phyloP scores from a whole-genome alignment of 331 rosid genomes.

The Quercus tomentella region DNA sequence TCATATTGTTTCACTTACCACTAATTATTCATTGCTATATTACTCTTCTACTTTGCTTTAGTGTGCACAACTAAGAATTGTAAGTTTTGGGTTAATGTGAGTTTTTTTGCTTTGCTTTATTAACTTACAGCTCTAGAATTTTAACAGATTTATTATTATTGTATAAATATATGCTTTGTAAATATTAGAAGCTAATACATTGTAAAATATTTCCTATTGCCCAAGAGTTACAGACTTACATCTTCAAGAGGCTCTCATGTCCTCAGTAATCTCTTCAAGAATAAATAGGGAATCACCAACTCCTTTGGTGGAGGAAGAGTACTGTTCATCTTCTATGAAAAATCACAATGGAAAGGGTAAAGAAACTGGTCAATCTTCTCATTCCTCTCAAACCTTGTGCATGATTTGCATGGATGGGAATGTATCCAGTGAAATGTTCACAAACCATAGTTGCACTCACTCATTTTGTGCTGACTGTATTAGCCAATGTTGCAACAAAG shows the following conservation, averaged over 20 bases:
- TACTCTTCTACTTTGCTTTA: no score
- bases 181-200: no score
- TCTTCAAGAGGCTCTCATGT: slow-evolving; percentile 43
- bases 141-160: no score
- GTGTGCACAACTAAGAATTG: no score
- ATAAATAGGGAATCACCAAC: not conserved
- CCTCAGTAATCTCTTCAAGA: slow-evolving; percentile 21
- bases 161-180: no score
- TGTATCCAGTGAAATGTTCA: slow-evolving; percentile 33
- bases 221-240: slow-evolving; percentile 9
- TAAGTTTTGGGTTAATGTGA: no score
- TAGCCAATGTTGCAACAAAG: slow-evolving; percentile 30
- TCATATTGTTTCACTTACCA: no score
- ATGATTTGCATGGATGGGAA: slow-evolving; percentile 53
- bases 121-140: no score
- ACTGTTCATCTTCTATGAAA: not conserved
- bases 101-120: no score
- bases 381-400: slow-evolving; percentile 29
- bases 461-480: slow-evolving; percentile 44
- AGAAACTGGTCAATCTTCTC: slow-evolving; percentile 35
- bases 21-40: no score
- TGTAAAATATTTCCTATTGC: slow-evolving; percentile 1
- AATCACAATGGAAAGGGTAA: slow-evolving; percentile 3
- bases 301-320: not conserved
- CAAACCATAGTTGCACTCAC: slow-evolving; percentile 35